Conservation (phyloP, 768 basidiomycete genomes). For the Collybia mongolica region DNA sequence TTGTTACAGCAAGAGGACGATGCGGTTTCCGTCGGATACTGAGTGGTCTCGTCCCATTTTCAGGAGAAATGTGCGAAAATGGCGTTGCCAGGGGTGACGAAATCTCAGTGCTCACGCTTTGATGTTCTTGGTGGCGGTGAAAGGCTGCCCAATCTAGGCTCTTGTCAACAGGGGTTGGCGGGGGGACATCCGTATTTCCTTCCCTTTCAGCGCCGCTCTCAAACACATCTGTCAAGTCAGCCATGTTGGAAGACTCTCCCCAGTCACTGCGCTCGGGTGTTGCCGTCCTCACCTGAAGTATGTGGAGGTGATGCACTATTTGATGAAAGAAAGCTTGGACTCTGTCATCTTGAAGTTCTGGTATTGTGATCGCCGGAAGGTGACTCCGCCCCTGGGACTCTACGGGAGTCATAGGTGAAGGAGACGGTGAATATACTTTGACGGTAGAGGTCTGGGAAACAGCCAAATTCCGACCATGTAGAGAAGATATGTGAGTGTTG, state of each 20-base stretch:
- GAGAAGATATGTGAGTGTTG: constrained; percentile 17
- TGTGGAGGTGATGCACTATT: constrained; percentile 76
- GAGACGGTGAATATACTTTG: constrained; percentile 16
- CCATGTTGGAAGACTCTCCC: constrained; percentile 13
- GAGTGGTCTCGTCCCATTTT: constrained; percentile 39
- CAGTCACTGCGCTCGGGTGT: constrained; percentile 11
- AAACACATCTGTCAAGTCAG: constrained; percentile 9
- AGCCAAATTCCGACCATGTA: not conserved
- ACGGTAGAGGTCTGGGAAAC: constrained; percentile 9
- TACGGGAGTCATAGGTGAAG: constrained; percentile 25
- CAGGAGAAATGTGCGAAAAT: constrained; percentile 5
- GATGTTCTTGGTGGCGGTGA: too few relatives aligned
- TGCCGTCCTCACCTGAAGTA: constrained; percentile 57
- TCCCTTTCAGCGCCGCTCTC: not conserved
- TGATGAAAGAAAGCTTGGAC: constrained; percentile 87
- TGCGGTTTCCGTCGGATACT: constrained; percentile 38
- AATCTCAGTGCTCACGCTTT: not conserved
- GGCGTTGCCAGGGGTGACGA: not conserved
- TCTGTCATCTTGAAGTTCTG: constrained; percentile 69
- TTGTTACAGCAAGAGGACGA: constrained; percentile 19
- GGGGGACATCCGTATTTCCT: constrained; percentile 4
- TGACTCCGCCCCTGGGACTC: constrained; percentile 21
- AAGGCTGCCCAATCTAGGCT: too few relatives aligned
- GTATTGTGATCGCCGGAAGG: constrained; percentile 54
- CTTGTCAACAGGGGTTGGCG: constrained; percentile 12